Percentiles rank a stretch among this genome's conserved stretches.
Evolutionary conservation across 805 yeast species (phyloP).

Genomic region (Sugiyamaella floridensis): DNA sequence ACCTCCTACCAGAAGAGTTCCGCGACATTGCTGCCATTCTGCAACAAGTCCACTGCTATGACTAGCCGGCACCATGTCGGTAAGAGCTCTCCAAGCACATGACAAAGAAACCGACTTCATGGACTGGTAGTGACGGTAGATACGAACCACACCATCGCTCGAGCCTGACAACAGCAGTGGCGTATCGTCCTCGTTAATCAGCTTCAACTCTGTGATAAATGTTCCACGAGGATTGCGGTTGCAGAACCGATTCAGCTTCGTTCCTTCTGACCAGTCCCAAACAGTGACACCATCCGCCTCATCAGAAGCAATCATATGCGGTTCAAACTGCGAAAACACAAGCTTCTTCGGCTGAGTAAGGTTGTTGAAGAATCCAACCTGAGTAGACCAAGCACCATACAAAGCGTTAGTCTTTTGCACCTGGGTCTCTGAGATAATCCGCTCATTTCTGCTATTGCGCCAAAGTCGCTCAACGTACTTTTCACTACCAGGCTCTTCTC

Average conservation of each 20-base stretch:
- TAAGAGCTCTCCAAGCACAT: conserved; percentile 88
- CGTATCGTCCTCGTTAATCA: conserved; percentile 86
- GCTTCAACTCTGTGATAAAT: conserved; percentile 75
- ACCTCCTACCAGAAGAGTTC: conserved; percentile 85
- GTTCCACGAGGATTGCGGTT: conserved; percentile 86
- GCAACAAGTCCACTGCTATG: conserved; percentile 72
- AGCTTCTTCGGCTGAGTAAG: conserved; percentile 73
- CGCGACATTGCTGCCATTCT: conserved; percentile 97
- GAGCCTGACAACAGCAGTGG: conserved; percentile 84
- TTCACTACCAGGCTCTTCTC: conserved; percentile 87
- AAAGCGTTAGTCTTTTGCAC: conserved; percentile 78
- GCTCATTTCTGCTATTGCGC: conserved; percentile 86
- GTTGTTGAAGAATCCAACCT: conserved; percentile 53
- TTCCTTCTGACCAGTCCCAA: conserved; percentile 75
- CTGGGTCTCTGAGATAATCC: conserved; percentile 81
- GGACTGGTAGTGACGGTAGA: conserved; percentile 70
- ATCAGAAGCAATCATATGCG: conserved; percentile 70
- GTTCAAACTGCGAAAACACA: conserved; percentile 85
- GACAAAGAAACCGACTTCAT: conserved; percentile 51
- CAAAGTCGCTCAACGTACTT: conserved; percentile 76
- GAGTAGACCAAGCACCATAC: conserved; percentile 77
- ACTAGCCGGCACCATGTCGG: conserved; percentile 75
- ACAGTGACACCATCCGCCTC: conserved; percentile 76
- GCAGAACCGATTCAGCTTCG: conserved; percentile 59
- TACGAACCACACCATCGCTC: conserved; percentile 87